phyloP scores from a whole-genome alignment of 75 land plant genomes.

The Pinus albicaulis region DNA sequence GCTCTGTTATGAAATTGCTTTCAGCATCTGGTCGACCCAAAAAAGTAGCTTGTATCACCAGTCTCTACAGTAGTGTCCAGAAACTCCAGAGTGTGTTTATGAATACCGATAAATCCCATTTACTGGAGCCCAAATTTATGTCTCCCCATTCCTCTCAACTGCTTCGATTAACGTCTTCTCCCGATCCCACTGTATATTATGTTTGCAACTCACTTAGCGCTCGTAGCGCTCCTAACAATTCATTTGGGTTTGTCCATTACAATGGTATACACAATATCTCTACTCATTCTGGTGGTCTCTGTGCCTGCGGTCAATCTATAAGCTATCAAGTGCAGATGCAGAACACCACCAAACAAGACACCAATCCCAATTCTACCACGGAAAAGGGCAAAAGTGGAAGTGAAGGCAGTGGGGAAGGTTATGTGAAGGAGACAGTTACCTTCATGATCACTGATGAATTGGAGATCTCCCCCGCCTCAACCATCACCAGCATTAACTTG shows the following conservation, averaged over 20 bases:
- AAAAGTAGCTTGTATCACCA: conserved; percentile 16
- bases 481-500: conserved; percentile 27
- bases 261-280: background rate
- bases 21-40: background rate
- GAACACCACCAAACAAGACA: background rate
- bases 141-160: too few relatives aligned
- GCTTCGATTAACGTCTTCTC: too few relatives aligned
- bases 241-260: too few relatives aligned
- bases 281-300: background rate
- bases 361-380: background rate
- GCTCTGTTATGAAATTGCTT: conserved; percentile 27
- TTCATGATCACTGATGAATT: conserved; percentile 53
- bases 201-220: too few relatives aligned
- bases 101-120: too few relatives aligned
- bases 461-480: conserved; percentile 34
- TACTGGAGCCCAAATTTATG: too few relatives aligned
- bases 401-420: conserved; percentile 9
- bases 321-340: background rate
- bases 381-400: background rate
- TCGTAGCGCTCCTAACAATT: too few relatives aligned
- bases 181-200: too few relatives aligned
- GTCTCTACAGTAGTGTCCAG: conserved; percentile 41
- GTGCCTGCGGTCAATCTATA: background rate
- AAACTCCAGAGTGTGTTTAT: conserved; percentile 8
- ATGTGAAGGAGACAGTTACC: conserved; percentile 36